Percentiles rank a stretch among this genome's conserved stretches.
phyloP scores from a whole-genome alignment of 371 early-diverging fungal species.

The Mucor irregularis region DNA sequence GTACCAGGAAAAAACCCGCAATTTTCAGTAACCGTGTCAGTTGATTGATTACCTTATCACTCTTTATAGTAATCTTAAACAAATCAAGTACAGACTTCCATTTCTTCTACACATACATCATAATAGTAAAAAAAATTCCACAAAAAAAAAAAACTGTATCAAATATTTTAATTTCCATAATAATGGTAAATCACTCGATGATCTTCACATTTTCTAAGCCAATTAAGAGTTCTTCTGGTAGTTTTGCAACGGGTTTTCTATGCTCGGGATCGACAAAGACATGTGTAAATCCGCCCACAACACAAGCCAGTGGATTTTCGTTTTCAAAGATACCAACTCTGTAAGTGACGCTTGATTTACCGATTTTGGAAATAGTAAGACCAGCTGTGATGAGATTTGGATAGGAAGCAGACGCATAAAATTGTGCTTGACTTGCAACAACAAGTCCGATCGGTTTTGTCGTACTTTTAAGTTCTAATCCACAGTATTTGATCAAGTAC shows the following conservation, averaged over 20 bases:
- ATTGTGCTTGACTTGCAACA: slow-evolving; percentile 52
- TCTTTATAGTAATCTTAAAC: too few species aligned
- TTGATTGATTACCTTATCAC: too few species aligned
- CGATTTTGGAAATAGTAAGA: slow-evolving; percentile 53
- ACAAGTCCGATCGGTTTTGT: slow-evolving; percentile 57
- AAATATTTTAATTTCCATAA: neutral
- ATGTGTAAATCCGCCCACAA: slow-evolving; percentile 50
- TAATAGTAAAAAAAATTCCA: too few species aligned
- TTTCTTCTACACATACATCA: too few species aligned
- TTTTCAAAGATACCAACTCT: slow-evolving; percentile 62
- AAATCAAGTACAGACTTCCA: too few species aligned
- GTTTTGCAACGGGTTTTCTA: slow-evolving; percentile 32
- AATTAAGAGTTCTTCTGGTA: slow-evolving; percentile 27
- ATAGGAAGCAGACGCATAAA: slow-evolving; percentile 52
- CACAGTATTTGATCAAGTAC: slow-evolving; percentile 54
- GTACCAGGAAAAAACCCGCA: too few species aligned
- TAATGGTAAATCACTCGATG: too few species aligned
- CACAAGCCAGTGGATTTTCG: slow-evolving; percentile 33
- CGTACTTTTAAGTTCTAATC: slow-evolving; percentile 39
- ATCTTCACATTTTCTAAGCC: slow-evolving; percentile 24
- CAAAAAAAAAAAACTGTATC: neutral
- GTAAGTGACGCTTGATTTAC: slow-evolving; percentile 59
- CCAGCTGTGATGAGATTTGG: slow-evolving; percentile 59
- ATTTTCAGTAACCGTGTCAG: too few species aligned
- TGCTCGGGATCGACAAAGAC: slow-evolving; percentile 44